Evolutionary conservation across 441 rosid species (phyloP).

Genomic region (Pelargonium fulgidum): DNA sequence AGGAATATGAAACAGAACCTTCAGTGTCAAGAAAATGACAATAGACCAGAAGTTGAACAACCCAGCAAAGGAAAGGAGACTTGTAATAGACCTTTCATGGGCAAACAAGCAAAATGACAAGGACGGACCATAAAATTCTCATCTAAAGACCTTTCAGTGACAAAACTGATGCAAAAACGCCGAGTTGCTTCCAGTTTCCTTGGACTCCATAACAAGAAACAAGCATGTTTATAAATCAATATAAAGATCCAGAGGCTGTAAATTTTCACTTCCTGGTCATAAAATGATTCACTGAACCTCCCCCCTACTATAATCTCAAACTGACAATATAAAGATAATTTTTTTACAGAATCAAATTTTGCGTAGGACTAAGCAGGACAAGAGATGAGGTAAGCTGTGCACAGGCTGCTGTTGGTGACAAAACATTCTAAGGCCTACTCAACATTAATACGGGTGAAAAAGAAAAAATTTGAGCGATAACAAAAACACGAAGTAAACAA

Average conservation of each 20-base stretch:
- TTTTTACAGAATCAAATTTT: conserved; percentile 1
- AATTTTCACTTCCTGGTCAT: too few relatives aligned
- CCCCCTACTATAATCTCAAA: background rate
- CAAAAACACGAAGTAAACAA: background rate
- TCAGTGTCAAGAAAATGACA: background rate
- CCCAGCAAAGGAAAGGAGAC: background rate
- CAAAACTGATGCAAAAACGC: too few relatives aligned
- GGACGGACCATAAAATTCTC: background rate
- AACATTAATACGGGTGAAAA: background rate
- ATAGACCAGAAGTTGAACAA: background rate
- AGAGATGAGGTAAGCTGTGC: conserved; percentile 2
- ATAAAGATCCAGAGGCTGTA: too few relatives aligned
- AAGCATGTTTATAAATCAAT: too few relatives aligned
- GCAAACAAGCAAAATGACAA: background rate
- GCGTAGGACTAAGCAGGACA: background rate
- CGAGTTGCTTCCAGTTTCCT: too few relatives aligned
- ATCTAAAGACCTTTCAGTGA: too few relatives aligned
- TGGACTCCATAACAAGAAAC: too few relatives aligned
- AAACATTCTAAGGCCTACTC: conserved; percentile 7
- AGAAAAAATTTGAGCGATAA: background rate
- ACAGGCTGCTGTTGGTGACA: conserved; percentile 6
- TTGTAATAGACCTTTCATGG: background rate
- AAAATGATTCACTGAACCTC: too few relatives aligned
- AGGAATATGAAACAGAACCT: too few relatives aligned
- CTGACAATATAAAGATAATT: background rate